Conservation (phyloP, 75 land plant genomes). For the Picea glauca region DNA sequence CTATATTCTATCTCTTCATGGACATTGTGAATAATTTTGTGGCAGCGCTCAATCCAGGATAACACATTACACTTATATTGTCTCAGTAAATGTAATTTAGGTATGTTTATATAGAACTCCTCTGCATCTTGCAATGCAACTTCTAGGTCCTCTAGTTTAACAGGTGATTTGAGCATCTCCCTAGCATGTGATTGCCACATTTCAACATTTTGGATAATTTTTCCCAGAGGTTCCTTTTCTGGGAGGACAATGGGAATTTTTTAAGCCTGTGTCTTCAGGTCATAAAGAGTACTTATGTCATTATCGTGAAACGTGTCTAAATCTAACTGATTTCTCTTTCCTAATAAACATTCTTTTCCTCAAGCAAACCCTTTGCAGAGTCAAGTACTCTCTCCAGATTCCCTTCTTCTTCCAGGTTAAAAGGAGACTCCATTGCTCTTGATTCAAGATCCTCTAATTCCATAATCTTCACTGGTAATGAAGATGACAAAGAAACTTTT, state of each 20-base stretch:
- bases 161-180: background rate
- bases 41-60: too few species aligned
- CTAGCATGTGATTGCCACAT: constrained; percentile 24
- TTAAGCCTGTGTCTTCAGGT: background rate
- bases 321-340: too few species aligned
- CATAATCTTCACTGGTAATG: too few species aligned
- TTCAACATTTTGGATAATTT: constrained; percentile 31
- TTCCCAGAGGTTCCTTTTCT: constrained; percentile 38
- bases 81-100: too few species aligned
- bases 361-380: too few species aligned
- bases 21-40: constrained; percentile 13
- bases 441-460: too few species aligned
- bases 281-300: too few species aligned
- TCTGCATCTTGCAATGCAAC: constrained; percentile 14
- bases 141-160: constrained; percentile 46
- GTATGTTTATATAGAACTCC: too few species aligned
- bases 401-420: background rate
- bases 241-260: constrained; percentile 44
- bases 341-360: too few species aligned
- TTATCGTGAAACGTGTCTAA: too few species aligned
- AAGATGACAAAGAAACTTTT: background rate
- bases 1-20: constrained; percentile 32
- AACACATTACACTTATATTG: too few species aligned
- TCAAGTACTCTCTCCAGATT: background rate
- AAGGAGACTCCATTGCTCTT: constrained; percentile 10